Percentiles rank a stretch among this genome's conserved stretches.
Conservation (phyloP, 441 rosid genomes). For the Hura crepitans region DNA sequence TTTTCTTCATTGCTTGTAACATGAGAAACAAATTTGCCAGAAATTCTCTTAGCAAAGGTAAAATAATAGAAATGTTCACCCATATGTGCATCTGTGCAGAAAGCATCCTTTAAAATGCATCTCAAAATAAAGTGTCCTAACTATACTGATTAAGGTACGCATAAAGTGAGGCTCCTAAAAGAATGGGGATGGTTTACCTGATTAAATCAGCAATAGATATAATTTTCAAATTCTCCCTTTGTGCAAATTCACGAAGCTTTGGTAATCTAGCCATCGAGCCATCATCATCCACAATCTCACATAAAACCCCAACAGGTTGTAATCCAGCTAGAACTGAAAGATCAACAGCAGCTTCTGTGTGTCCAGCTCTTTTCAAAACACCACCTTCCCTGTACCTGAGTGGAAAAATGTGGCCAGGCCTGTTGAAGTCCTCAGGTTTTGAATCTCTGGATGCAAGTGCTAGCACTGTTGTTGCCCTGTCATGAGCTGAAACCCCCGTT, state of each 20-base stretch:
- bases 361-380: slow-evolving; percentile 92
- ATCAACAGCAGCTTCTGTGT: slow-evolving; percentile 97
- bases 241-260: slow-evolving; percentile 66
- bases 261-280: slow-evolving; percentile 85
- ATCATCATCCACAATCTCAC: slow-evolving; percentile 82
- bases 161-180: slow-evolving; percentile 11
- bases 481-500: slow-evolving; percentile 88
- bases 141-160: neutral
- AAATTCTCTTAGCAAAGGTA: too few relatives aligned
- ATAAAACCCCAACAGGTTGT: slow-evolving; percentile 68
- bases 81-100: too few relatives aligned
- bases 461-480: slow-evolving; percentile 74
- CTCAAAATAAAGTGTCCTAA: neutral
- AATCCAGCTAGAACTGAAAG: slow-evolving; percentile 83
- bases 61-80: too few relatives aligned
- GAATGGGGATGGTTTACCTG: slow-evolving; percentile 37
- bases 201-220: slow-evolving; percentile 88
- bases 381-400: slow-evolving; percentile 87
- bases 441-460: slow-evolving; percentile 79
- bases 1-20: neutral
- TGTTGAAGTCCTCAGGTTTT: slow-evolving; percentile 84
- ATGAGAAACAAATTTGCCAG: neutral
- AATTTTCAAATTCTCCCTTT: slow-evolving; percentile 60
- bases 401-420: slow-evolving; percentile 94
- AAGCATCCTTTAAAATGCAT: too few relatives aligned